These are phyloP conservation scores for Pseudonectria foliicola DNA, from an alignment of 2,329 filamentous ascomycete species.

Conservation along the genomic window DNA sequence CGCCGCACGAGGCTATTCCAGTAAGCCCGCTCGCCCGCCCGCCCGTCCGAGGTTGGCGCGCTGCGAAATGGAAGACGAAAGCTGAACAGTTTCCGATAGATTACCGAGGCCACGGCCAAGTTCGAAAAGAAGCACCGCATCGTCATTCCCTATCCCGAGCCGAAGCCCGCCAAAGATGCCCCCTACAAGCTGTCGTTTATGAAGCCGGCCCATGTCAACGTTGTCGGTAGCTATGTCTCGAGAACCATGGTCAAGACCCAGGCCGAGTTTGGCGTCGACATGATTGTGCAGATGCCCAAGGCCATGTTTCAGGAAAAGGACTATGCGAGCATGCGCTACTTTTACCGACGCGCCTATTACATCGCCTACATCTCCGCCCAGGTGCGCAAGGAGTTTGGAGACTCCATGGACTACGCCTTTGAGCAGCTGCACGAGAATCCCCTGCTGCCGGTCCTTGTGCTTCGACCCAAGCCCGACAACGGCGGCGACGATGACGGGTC, in stretches of 20 bases:
- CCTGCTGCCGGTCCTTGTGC: constrained; percentile 61
- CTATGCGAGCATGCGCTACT: constrained; percentile 86
- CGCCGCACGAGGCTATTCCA: constrained; percentile 40
- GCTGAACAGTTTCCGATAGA: constrained; percentile 36
- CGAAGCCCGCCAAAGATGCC: constrained; percentile 64
- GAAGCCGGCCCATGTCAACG: constrained; percentile 71
- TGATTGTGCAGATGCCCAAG: constrained; percentile 79
- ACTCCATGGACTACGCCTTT: constrained; percentile 53
- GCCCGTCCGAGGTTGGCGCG: neutral
- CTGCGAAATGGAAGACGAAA: neutral
- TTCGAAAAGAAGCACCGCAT: constrained; percentile 63
- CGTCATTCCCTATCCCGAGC: constrained; percentile 77
- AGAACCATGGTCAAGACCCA: constrained; percentile 65
- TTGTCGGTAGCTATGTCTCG: constrained; percentile 79
- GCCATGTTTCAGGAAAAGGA: constrained; percentile 88
- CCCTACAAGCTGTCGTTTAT: constrained; percentile 77
- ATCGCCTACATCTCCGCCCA: constrained; percentile 71
- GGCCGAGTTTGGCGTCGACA: constrained; percentile 58
- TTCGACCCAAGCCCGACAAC: constrained; percentile 29
- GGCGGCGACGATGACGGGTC: constrained; percentile 8
- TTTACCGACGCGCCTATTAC: constrained; percentile 91
- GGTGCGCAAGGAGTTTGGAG: constrained; percentile 51
- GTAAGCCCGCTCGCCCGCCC: constrained; percentile 40
- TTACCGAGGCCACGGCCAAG: constrained; percentile 59
- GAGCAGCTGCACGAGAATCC: constrained; percentile 64